Base-by-base conservation (phyloP, 177 flowering plant genomes). In the Vitis hybrid region DNA sequence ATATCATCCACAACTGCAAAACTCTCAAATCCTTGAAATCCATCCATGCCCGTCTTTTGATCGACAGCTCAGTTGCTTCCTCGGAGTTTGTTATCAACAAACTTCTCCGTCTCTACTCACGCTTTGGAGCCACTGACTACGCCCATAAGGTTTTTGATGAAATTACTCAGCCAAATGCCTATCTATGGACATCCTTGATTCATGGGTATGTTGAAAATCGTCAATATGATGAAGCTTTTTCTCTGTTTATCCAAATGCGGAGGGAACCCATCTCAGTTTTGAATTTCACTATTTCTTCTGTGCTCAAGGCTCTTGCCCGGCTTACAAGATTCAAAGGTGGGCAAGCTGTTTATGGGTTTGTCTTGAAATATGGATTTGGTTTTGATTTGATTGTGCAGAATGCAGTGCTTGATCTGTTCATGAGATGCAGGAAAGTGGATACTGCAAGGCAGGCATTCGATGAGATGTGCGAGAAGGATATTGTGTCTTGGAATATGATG, bases 401-500 rank as follows among this genome's bases (percentile, higher is more conserved):
- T 71, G 69, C 80, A 11, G 27, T 77, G 56, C 56, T 83, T 10
- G 80, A 77, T 14, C 62, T 75, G 65, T 77, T 70, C 61, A 63
- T 76, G 52, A 79, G 70, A 62, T 79, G 77, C 51, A 77, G 78
- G 14, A 51, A 64, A 50, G 63, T 82, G 9, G 79, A 65, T 64
- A 9, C 62, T 65, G 85, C 83, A 1, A 67, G 74, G 61, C 10
- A 12, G 60, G 75, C 78, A 15, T 84, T 81, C 62, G 78, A 79
- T 69, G 77, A 58, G 66, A 75, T 79, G 81, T 24, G 17, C n/a
- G 65, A 65, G 11, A 81, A 60, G 60, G 84, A 83, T 66, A 11
- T 66, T 1, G 72, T 83, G 64, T 78, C 82, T 4, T 80, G 83
- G 86, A 83, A 81, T 65, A 73, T 74, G 4, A 83, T 83, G 78